Conservation (phyloP, 306 rosid genomes). For the Sicyos edulis region DNA sequence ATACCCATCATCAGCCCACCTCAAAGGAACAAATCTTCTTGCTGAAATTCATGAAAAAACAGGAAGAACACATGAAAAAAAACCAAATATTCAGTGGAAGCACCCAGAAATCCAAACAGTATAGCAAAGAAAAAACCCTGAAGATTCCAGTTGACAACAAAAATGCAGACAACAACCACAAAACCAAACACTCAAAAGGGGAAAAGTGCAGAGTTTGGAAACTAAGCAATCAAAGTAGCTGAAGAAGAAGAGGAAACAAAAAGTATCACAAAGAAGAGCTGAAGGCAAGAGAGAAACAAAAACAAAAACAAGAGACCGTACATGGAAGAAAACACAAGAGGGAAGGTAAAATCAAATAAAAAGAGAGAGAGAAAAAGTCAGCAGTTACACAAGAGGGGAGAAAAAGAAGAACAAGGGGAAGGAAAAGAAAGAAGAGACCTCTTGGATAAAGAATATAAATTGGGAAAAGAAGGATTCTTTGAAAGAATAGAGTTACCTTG, state of each 20-base stretch:
- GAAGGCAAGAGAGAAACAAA: background rate
- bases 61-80: constrained; percentile 21
- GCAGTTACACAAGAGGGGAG: background rate
- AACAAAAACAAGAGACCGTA: background rate
- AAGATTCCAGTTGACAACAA: background rate
- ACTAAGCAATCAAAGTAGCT: constrained; percentile 7
- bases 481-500: constrained; percentile 31
- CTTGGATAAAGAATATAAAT: constrained; percentile 20
- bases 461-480: constrained; percentile 26
- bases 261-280: background rate
- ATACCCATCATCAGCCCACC: constrained; percentile 28
- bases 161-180: constrained; percentile 16
- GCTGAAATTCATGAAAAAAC: constrained; percentile 23
- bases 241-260: background rate
- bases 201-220: background rate
- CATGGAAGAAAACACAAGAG: background rate
- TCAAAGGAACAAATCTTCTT: constrained; percentile 31
- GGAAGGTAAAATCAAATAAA: background rate
- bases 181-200: background rate
- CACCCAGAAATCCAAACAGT: constrained; percentile 23
- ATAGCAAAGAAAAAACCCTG: background rate
- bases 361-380: no score
- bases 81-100: constrained; percentile 19
- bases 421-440: background rate
- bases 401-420: background rate